Conservation (phyloP, 148 eudicot species). For the Agrostemma githago region DNA sequence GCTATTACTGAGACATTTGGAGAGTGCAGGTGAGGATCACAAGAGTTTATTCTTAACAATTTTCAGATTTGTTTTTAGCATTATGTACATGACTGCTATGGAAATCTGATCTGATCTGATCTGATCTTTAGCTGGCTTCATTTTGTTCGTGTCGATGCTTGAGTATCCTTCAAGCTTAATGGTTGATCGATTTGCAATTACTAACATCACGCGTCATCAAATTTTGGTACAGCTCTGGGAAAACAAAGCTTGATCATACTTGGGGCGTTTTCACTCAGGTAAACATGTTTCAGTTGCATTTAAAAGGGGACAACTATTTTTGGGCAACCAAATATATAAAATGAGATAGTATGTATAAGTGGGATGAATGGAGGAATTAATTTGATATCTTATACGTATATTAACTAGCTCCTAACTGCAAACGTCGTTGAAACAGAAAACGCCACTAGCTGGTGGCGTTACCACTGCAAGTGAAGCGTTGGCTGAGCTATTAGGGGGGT, state of each 20-base stretch:
- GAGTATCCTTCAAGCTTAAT: neutral
- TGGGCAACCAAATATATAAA: neutral
- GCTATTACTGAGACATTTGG: conserved; percentile 95
- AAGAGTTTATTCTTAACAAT: neutral
- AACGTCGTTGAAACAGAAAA: too few relatives aligned
- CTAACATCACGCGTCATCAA: neutral
- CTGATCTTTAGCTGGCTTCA: neutral
- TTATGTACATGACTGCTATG: neutral
- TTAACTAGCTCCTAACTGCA: neutral
- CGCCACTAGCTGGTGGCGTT: too few relatives aligned
- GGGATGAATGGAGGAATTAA: neutral
- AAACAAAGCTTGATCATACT: conserved; percentile 98
- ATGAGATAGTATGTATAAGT: neutral
- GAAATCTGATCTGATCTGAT: neutral
- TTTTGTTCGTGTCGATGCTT: neutral
- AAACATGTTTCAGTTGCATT: conserved; percentile 1
- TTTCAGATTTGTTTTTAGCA: neutral
- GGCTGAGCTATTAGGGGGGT: too few relatives aligned
- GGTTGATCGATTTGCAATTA: neutral
- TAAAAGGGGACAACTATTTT: neutral
- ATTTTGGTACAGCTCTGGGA: conserved; percentile 60
- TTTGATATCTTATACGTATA: neutral
- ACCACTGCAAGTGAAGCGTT: too few relatives aligned
- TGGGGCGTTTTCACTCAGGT: conserved; percentile 91
- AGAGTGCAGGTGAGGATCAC: conserved; percentile 63